A percentile compares a stretch with the other conserved stretches of the same genome.
These are phyloP conservation scores for Babesia ovata DNA, from an alignment of 169 alveolate genomes.

Conservation along the genomic window DNA sequence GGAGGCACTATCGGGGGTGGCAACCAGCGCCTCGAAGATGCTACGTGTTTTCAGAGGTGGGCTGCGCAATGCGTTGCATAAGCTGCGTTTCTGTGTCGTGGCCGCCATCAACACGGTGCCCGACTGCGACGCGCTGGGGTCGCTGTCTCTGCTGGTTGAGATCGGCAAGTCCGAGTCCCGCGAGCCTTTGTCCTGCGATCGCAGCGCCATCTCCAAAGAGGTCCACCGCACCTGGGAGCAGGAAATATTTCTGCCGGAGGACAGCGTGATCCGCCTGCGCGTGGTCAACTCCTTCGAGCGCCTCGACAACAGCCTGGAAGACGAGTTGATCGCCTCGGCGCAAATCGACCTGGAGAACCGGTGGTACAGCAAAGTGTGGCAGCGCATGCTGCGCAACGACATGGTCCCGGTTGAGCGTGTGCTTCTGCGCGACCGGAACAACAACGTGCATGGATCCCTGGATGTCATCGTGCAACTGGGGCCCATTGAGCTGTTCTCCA, in stretches of 20 bases:
- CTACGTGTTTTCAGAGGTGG: slow-evolving; percentile 37
- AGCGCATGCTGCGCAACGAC: slow-evolving; percentile 82
- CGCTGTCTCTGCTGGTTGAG: slow-evolving; percentile 48
- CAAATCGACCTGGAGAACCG: slow-evolving; percentile 86
- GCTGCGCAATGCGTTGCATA: slow-evolving; percentile 24
- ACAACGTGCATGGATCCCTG: slow-evolving; percentile 58
- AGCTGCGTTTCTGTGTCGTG: slow-evolving; percentile 56
- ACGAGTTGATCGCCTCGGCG: slow-evolving; percentile 85
- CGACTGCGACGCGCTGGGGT: slow-evolving; percentile 11
- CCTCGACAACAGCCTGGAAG: slow-evolving; percentile 73
- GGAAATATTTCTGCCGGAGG: slow-evolving; percentile 67
- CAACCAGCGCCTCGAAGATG: slow-evolving; percentile 47
- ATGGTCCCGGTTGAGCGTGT: slow-evolving; percentile 86
- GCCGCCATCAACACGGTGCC: slow-evolving; percentile 46
- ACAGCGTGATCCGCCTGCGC: slow-evolving; percentile 46
- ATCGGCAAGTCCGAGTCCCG: slow-evolving; percentile 57
- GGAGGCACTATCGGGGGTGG: slow-evolving; percentile 50
- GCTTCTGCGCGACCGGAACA: slow-evolving; percentile 72
- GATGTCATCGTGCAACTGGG: slow-evolving; percentile 57
- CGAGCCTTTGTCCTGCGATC: slow-evolving; percentile 29
- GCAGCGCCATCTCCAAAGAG: slow-evolving; percentile 18
- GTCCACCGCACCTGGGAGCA: slow-evolving; percentile 59
- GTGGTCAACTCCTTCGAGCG: slow-evolving; percentile 68
- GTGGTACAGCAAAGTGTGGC: slow-evolving; percentile 90
- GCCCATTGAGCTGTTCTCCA: slow-evolving; percentile 37